phyloP scores from a whole-genome alignment of 1,284 basidiomycete genomes.

The Sanghuangporus sanghuang region DNA sequence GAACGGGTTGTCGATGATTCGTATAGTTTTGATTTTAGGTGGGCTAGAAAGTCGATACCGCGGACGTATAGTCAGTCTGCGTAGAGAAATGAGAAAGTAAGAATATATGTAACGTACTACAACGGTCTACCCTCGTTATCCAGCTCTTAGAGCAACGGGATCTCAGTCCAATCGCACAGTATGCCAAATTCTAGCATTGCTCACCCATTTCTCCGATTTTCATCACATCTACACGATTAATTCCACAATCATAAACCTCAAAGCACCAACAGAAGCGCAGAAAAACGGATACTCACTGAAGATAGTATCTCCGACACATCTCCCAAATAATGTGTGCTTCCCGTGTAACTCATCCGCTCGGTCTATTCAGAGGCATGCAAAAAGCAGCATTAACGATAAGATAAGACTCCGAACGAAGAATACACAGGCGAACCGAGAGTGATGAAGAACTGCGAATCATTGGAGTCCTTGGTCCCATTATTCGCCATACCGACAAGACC shows the following conservation, averaged over 20 bases:
- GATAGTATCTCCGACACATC: constrained; percentile 77
- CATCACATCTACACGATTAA: constrained; percentile 59
- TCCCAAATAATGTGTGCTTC: constrained; percentile 85
- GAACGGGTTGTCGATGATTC: constrained; percentile 91
- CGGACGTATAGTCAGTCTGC: no score
- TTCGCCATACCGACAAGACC: constrained; percentile 96
- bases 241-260: background rate
- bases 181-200: constrained; percentile 20
- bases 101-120: no score
- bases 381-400: background rate
- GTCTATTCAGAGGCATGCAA: constrained; percentile 41
- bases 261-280: background rate
- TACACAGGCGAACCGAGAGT: constrained; percentile 59
- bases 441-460: constrained; percentile 89
- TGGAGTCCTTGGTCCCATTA: constrained; percentile 76
- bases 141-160: constrained; percentile 51
- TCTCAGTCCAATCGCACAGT: background rate
- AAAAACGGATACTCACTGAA: constrained; percentile 60
- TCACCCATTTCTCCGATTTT: constrained; percentile 84
- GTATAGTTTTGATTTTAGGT: constrained; percentile 81
- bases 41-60: no score
- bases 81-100: no score
- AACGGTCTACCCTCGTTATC: constrained; percentile 77
- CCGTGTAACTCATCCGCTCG: constrained; percentile 85
- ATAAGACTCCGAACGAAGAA: no score